Percentiles rank a stretch among this genome's conserved stretches.
Conservation (phyloP, 2,329 filamentous ascomycete species). For the Neurospora sp. region DNA sequence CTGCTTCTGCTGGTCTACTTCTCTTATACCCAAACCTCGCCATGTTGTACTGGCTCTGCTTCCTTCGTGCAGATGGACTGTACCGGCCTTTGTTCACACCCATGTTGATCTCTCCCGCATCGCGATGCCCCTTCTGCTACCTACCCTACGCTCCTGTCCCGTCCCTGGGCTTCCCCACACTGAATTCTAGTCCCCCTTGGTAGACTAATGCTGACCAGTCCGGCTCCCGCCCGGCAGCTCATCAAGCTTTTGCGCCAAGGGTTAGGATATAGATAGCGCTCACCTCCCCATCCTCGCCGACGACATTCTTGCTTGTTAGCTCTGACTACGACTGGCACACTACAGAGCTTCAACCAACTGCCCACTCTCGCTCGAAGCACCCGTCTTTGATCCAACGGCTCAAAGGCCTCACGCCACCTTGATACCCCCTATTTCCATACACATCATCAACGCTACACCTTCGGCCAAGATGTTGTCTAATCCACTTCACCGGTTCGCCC, state of each 20-base stretch:
- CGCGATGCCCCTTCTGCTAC: slow-evolving; percentile 28
- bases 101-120: slow-evolving; percentile 27
- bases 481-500: slow-evolving; percentile 51
- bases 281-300: slow-evolving; percentile 17
- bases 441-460: slow-evolving; percentile 4
- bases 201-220: slow-evolving; percentile 28
- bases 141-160: slow-evolving; percentile 26
- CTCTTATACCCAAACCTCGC: slow-evolving; percentile 27
- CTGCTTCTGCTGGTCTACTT: slow-evolving; percentile 21
- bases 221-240: slow-evolving; percentile 19
- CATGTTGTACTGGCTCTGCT: slow-evolving; percentile 24
- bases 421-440: slow-evolving; percentile 3
- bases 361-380: slow-evolving; percentile 33
- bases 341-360: slow-evolving; percentile 32
- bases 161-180: slow-evolving; percentile 24
- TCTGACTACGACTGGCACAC: slow-evolving; percentile 19
- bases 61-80: slow-evolving; percentile 24
- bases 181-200: slow-evolving; percentile 28
- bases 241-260: slow-evolving; percentile 22
- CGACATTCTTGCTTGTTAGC: slow-evolving; percentile 15
- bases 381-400: slow-evolving; percentile 10
- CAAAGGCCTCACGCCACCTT: not conserved
- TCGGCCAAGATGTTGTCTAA: slow-evolving; percentile 49
- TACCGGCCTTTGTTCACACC: slow-evolving; percentile 27
- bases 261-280: slow-evolving; percentile 26